Percentiles rank a stretch among this genome's conserved stretches.
Conservation (phyloP, 2,329 filamentous ascomycete species). For the Talaromyces atroroseus region DNA sequence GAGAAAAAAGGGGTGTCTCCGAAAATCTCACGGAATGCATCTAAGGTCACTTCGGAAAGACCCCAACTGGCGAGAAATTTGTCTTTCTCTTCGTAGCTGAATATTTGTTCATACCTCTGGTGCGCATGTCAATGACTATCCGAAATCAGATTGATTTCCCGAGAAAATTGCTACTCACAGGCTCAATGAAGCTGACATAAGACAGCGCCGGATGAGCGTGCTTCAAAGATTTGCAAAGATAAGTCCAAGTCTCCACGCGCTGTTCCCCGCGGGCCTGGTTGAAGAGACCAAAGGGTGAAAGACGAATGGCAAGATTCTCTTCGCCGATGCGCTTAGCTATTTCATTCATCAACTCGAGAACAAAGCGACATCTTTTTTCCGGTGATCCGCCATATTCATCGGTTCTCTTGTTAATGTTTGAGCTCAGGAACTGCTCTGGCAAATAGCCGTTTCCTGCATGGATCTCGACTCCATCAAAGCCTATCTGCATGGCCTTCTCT, state of each 20-base stretch:
- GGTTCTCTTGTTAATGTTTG: conserved; percentile 45
- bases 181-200: conserved; percentile 54
- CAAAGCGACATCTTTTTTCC: conserved; percentile 52
- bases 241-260: conserved; percentile 49
- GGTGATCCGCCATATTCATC: conserved; percentile 49
- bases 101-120: conserved; percentile 49
- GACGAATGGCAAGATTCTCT: conserved; percentile 42
- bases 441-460: conserved; percentile 49
- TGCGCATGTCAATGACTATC: not conserved
- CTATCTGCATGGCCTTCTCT: conserved; percentile 49
- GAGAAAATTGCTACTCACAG: conserved; percentile 23
- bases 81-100: conserved; percentile 46
- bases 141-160: not conserved
- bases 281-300: conserved; percentile 48
- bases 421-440: conserved; percentile 49
- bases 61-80: conserved; percentile 46
- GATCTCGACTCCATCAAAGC: conserved; percentile 51
- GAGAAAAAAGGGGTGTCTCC: conserved; percentile 51
- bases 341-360: conserved; percentile 49
- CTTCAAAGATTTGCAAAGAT: conserved; percentile 48
- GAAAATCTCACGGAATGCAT: conserved; percentile 48
- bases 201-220: conserved; percentile 38
- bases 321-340: conserved; percentile 42
- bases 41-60: conserved; percentile 42
- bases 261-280: conserved; percentile 49